Evolutionary conservation across 2,329 filamentous ascomycete genomes (phyloP).

Genomic region (Colletotrichum lindemuthianum): DNA sequence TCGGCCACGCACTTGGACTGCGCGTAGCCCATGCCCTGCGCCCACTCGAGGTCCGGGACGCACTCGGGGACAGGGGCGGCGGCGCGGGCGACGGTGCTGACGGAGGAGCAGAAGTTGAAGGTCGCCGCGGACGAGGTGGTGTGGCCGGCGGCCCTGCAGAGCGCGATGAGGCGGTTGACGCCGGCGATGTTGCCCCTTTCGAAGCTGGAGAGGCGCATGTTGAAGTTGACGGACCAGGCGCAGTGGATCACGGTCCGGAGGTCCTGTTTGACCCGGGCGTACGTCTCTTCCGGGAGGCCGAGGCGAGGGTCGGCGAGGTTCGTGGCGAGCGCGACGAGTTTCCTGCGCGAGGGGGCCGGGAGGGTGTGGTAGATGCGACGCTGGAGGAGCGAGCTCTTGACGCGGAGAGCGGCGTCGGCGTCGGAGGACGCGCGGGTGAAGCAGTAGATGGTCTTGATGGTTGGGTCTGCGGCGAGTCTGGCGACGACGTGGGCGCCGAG

Average conservation of each 20-base stretch:
- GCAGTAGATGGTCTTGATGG: constrained; percentile 62
- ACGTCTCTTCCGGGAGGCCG: constrained; percentile 46
- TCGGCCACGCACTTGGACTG: constrained; percentile 54
- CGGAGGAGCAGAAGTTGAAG: constrained; percentile 63
- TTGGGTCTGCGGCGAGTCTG: constrained; percentile 66
- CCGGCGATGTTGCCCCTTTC: constrained; percentile 58
- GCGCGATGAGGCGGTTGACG: constrained; percentile 52
- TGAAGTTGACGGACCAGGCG: constrained; percentile 68
- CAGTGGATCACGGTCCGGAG: constrained; percentile 59
- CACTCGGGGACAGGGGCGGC: constrained; percentile 47
- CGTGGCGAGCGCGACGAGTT: constrained; percentile 43
- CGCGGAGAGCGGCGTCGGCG: constrained; percentile 38
- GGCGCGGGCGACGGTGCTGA: constrained; percentile 53
- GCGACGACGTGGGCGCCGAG: constrained; percentile 70
- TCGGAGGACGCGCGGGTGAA: constrained; percentile 56
- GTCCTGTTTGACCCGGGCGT: constrained; percentile 41
- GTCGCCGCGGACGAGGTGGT: constrained; percentile 34
- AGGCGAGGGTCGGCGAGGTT: constrained; percentile 53
- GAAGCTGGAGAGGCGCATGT: constrained; percentile 60
- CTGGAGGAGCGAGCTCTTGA: constrained; percentile 39
- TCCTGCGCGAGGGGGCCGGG: constrained; percentile 28
- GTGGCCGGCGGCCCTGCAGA: constrained; percentile 41
- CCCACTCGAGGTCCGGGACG: constrained; percentile 47
- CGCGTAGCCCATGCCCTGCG: constrained; percentile 55
- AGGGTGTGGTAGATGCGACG: constrained; percentile 48